phyloP scores from a whole-genome alignment of 2,329 filamentous ascomycete species.

The Cordyceps tenuipes region DNA sequence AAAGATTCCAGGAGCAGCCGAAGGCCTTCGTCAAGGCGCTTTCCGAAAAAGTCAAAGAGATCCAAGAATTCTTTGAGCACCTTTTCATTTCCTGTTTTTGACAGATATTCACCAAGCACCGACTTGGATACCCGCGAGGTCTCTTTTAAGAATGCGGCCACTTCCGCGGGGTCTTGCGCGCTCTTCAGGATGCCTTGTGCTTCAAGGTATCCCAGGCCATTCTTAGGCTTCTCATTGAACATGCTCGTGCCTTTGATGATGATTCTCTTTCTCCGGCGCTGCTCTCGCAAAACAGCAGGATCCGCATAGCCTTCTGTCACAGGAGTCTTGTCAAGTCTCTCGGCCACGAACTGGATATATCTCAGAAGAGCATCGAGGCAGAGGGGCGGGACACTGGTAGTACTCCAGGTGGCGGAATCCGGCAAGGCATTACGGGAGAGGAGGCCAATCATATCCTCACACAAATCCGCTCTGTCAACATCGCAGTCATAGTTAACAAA shows the following conservation, averaged over 20 bases:
- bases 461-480: slow-evolving; percentile 80
- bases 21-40: slow-evolving; percentile 84
- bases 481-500: slow-evolving; percentile 99
- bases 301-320: slow-evolving; percentile 58
- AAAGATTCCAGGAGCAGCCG: slow-evolving; percentile 84
- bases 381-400: slow-evolving; percentile 90
- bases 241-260: slow-evolving; percentile 83
- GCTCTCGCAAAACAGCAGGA: slow-evolving; percentile 54
- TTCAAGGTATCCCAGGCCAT: slow-evolving; percentile 75
- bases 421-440: slow-evolving; percentile 91
- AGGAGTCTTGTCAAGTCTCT: slow-evolving; percentile 68
- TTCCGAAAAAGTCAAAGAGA: slow-evolving; percentile 78
- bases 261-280: slow-evolving; percentile 72
- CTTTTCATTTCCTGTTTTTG: slow-evolving; percentile 81
- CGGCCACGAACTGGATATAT: slow-evolving; percentile 86
- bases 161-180: slow-evolving; percentile 61
- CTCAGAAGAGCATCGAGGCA: slow-evolving; percentile 87
- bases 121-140: slow-evolving; percentile 87
- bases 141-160: slow-evolving; percentile 81
- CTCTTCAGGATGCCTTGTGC: slow-evolving; percentile 79
- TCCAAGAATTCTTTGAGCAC: slow-evolving; percentile 78
- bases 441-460: slow-evolving; percentile 89
- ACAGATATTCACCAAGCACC: slow-evolving; percentile 83
- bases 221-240: slow-evolving; percentile 93
- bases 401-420: slow-evolving; percentile 97